Evolutionary conservation across 1,284 basidiomycete species (phyloP), one percentile per base, ranked within the genome.

Genomic region (Ustilago lituana): DNA sequence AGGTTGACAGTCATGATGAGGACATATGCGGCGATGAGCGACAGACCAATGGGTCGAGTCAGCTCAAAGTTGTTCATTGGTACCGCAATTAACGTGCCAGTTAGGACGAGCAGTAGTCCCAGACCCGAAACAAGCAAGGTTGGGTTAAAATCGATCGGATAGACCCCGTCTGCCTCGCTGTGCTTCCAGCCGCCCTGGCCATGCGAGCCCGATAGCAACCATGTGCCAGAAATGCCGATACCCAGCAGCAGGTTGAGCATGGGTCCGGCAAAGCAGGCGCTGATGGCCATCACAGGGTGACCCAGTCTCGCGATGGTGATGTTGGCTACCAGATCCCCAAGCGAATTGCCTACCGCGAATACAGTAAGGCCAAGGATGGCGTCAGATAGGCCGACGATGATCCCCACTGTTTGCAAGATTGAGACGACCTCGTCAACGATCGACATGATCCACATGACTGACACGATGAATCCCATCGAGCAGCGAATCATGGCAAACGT

Each of bases 171-270:
- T 14, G 26, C 14, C 14, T 36, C 49, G 4, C n/a, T 24, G 26
- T 65, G 50, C 12, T 24, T 40, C 68, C 68, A 66, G 22, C 54
- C 46, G 10, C 43, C 43, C 22, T 62, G 41, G n/a, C 51, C 46
- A 3, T 57, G 22, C 22, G 45, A 24, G 5, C 45, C 63, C 14
- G 63, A 66, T 12, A 71, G 52, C 31, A 78, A 45, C 55, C 61
- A 78, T 0, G 74, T 69, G 15, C 92, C 90, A 0, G 90, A 90
- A 55, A 92, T 85, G 37, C 93, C 91, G 58, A 93, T 86, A 12
- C 93, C 93, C 48, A 98, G 88, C 4, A 98, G 88, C 71, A 98
- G 92, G 84, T 97, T 98, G 73, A 98, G 89, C 93, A 98, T 94
- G 0, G 93, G 93, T 1, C 92, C 91, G 46, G 92, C 93, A 76